Conservation (phyloP, 73 alveolate species). For the Breviolum minutum region DNA sequence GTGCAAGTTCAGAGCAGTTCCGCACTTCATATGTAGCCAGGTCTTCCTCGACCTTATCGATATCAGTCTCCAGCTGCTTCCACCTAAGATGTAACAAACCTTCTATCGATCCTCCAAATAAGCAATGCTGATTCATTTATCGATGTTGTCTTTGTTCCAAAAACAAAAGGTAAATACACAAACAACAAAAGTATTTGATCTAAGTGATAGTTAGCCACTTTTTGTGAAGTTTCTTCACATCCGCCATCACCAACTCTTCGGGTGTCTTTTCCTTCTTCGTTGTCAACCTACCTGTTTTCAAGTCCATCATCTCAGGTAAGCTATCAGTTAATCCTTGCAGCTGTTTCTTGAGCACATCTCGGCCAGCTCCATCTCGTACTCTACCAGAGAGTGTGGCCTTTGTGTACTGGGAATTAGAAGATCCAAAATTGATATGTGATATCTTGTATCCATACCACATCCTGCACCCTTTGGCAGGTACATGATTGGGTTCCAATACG, state of each 20-base stretch:
- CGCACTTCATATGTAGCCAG: background rate
- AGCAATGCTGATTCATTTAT: too few species aligned
- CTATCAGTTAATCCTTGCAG: background rate
- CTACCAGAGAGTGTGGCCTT: background rate
- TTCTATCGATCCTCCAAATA: too few species aligned
- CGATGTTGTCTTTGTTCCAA: too few species aligned
- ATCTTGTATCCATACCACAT: too few species aligned
- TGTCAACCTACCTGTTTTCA: background rate
- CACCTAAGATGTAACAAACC: background rate
- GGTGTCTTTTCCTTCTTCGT: background rate
- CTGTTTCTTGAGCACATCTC: background rate
- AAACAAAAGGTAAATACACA: too few species aligned
- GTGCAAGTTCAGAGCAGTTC: background rate
- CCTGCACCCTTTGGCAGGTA: too few species aligned
- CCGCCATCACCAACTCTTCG: too few species aligned
- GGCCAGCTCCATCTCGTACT: background rate
- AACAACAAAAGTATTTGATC: too few species aligned
- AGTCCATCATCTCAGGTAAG: background rate
- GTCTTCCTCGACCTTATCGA: background rate
- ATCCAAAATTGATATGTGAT: too few species aligned
- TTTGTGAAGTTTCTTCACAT: background rate
- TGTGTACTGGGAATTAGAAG: too few species aligned
- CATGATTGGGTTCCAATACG: too few species aligned
- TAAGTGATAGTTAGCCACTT: background rate
- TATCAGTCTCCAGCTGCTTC: background rate